A percentile compares a stretch with the other conserved stretches of the same genome.
Conservation (phyloP, 768 basidiomycete genomes). For the Asterophora parasitica region DNA sequence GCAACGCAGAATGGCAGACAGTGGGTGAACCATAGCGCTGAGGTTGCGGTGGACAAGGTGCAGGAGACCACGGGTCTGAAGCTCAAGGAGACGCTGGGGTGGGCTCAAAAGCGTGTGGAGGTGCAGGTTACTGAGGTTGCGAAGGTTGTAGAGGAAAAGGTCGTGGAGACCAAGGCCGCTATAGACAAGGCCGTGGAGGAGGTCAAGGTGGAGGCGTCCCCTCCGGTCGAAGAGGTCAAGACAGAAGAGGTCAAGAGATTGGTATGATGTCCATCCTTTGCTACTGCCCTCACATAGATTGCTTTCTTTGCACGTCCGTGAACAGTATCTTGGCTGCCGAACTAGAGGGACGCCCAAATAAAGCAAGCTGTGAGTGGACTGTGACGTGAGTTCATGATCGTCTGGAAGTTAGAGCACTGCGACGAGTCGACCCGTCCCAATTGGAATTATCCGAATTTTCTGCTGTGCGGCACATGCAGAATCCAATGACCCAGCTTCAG, state of each 20-base stretch:
- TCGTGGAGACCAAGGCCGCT: constrained; percentile 12
- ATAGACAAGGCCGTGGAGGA: constrained; percentile 22
- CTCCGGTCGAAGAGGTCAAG: constrained; percentile 12
- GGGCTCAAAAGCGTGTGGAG: constrained; percentile 22
- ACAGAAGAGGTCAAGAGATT: constrained; percentile 11
- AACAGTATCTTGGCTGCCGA: too few species aligned
- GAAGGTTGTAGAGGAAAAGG: constrained; percentile 24
- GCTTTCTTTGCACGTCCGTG: background rate
- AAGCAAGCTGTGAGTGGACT: background rate
- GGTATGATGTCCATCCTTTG: constrained; percentile 8
- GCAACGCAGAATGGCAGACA: constrained; percentile 42
- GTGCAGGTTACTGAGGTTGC: constrained; percentile 18
- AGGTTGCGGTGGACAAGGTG: constrained; percentile 44
- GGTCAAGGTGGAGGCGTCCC: constrained; percentile 15
- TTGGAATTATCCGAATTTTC: too few species aligned
- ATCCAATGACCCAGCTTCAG: too few species aligned
- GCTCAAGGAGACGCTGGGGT: constrained; percentile 54
- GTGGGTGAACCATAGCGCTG: constrained; percentile 39
- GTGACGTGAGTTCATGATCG: too few species aligned
- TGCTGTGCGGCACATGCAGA: too few species aligned
- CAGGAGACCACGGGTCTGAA: constrained; percentile 74
- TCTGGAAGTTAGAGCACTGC: too few species aligned
- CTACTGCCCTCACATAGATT: constrained; percentile 10
- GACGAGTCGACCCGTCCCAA: too few species aligned
- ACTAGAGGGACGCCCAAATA: too few species aligned